A percentile compares a stretch with the other conserved stretches of the same genome.
These are phyloP conservation scores for Oxyria digyna DNA, from an alignment of 148 eudicot species.

Conservation along the genomic window DNA sequence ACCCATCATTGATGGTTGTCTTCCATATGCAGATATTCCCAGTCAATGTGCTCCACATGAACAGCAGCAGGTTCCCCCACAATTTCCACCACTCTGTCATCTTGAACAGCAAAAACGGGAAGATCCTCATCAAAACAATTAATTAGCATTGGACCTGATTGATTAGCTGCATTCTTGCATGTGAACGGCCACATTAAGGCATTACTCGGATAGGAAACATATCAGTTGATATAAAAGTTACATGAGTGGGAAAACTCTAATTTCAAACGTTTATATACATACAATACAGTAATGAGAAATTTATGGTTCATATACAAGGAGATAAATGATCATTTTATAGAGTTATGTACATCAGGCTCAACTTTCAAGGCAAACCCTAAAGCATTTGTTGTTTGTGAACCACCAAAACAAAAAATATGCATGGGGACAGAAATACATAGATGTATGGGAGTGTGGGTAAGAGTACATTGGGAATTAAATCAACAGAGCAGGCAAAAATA, in stretches of 20 bases:
- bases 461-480: too few species aligned
- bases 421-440: too few species aligned
- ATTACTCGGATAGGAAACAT: neutral
- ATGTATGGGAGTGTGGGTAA: too few species aligned
- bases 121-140: conserved; percentile 33
- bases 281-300: neutral
- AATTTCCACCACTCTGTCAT: conserved; percentile 84
- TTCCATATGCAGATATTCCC: conserved; percentile 76
- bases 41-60: conserved; percentile 54
- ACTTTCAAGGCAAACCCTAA: too few species aligned
- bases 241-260: neutral
- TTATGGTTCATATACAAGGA: neutral
- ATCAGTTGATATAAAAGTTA: neutral
- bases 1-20: conserved; percentile 55
- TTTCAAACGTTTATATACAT: neutral
- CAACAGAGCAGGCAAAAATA: too few species aligned
- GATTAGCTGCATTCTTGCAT: neutral
- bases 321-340: neutral
- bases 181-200: neutral
- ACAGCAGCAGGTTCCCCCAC: conserved; percentile 69
- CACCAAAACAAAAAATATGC: too few species aligned
- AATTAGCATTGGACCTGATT: neutral
- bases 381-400: too few species aligned
- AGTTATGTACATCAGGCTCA: too few species aligned
- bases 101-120: conserved; percentile 84